Conservation (phyloP, 192 early-diverging fungal genomes). For the Gamsiella multidivaricata region DNA sequence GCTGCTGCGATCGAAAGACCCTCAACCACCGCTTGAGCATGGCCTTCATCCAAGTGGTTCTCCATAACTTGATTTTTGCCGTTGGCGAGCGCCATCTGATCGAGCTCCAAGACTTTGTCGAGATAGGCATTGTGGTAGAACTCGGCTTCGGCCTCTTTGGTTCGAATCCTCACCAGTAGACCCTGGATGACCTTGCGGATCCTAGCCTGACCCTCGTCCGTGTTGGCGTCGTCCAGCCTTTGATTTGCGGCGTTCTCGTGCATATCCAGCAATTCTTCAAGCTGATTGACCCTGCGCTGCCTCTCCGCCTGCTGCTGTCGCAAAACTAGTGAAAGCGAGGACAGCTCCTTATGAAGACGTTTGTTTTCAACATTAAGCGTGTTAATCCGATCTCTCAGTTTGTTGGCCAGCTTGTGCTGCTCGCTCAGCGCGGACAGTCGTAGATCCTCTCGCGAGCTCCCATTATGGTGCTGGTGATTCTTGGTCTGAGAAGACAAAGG, state of each 20-base stretch:
- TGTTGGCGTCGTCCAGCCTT: conserved; percentile 27
- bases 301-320: conserved; percentile 41
- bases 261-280: conserved; percentile 47
- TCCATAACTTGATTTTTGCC: conserved; percentile 29
- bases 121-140: conserved; percentile 53
- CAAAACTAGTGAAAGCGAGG: conserved; percentile 23
- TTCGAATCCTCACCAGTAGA: conserved; percentile 41
- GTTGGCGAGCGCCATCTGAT: conserved; percentile 42
- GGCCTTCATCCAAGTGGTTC: neutral
- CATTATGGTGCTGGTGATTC: conserved; percentile 17
- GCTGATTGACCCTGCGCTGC: conserved; percentile 34
- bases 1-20: conserved; percentile 4
- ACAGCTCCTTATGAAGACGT: conserved; percentile 36
- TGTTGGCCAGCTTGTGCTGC: conserved; percentile 39
- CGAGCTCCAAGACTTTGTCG: conserved; percentile 49
- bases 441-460: conserved; percentile 27
- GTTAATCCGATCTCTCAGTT: conserved; percentile 43
- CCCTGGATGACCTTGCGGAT: conserved; percentile 54
- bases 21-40: conserved; percentile 10
- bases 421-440: conserved; percentile 32
- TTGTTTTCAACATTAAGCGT: conserved; percentile 43
- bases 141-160: conserved; percentile 51
- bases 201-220: conserved; percentile 45
- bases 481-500: conserved; percentile 31
- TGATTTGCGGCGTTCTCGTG: conserved; percentile 28